These are phyloP conservation scores for Cupressus sempervirens DNA, from an alignment of 75 land plant genomes.

Conservation along the genomic window DNA sequence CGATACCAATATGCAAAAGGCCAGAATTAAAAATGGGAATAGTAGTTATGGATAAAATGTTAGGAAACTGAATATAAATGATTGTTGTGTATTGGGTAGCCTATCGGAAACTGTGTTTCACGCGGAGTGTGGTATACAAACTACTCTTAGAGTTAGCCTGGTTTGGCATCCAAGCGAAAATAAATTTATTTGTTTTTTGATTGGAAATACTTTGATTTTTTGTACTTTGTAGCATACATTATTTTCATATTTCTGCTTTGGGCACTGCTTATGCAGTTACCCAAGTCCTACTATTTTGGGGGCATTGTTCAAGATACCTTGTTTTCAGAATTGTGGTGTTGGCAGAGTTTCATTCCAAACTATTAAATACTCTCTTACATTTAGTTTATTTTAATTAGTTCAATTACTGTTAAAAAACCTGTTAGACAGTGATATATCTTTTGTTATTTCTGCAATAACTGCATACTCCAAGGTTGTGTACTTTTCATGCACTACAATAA, in stretches of 20 bases:
- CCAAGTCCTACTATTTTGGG: background rate
- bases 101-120: background rate
- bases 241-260: background rate
- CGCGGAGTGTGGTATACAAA: background rate
- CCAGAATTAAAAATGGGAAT: background rate
- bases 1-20: background rate
- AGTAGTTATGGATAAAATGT: background rate
- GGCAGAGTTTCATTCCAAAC: background rate
- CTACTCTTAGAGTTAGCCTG: background rate
- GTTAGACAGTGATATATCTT: background rate
- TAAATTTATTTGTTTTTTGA: background rate
- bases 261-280: no score
- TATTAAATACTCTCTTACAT: background rate
- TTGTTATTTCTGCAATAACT: background rate
- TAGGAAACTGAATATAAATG: background rate
- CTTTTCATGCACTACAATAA: background rate
- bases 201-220: background rate
- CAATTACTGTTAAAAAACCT: background rate
- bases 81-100: background rate
- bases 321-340: background rate
- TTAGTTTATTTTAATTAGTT: background rate
- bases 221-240: background rate
- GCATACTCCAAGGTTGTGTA: background rate
- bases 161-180: background rate
- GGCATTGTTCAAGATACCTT: background rate